Percentiles rank a stretch among this genome's conserved stretches.
Evolutionary conservation across 2,329 filamentous ascomycete genomes (phyloP).

Genomic region (Calonectria honghensis): DNA sequence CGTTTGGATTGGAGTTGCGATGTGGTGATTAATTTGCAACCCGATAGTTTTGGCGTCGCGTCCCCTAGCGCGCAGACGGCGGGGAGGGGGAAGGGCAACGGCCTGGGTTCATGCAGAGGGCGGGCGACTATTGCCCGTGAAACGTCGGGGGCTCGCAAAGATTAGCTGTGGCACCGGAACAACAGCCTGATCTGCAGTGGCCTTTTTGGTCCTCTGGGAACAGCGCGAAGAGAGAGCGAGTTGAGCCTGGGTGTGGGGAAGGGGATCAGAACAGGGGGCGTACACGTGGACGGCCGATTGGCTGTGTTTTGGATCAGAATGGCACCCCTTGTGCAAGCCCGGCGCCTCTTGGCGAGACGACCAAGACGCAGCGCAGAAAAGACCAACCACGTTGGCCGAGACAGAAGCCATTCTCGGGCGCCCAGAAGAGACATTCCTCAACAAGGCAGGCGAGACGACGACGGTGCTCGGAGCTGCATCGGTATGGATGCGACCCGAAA

Average conservation of each 20-base stretch:
- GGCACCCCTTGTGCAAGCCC: constrained; percentile 31
- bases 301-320: constrained; percentile 35
- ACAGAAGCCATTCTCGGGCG: constrained; percentile 4
- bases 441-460: constrained; percentile 17
- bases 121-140: constrained; percentile 25
- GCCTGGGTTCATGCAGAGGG: constrained; percentile 27
- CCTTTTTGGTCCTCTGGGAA: background rate
- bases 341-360: constrained; percentile 17
- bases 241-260: constrained; percentile 33
- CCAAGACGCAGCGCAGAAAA: background rate
- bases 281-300: constrained; percentile 43
- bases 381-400: constrained; percentile 7
- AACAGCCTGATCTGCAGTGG: constrained; percentile 20
- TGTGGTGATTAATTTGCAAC: constrained; percentile 18
- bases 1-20: background rate
- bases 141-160: constrained; percentile 23
- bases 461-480: constrained; percentile 16
- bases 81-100: background rate
- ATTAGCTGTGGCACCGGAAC: constrained; percentile 13
- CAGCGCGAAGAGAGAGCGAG: background rate
- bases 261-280: constrained; percentile 29
- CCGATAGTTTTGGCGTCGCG: constrained; percentile 15
- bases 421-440: constrained; percentile 31
- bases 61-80: constrained; percentile 15
- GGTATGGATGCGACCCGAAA: constrained; percentile 27